Evolutionary conservation across 148 eudicot species (phyloP), one percentile per base, ranked within the genome.

Genomic region (Beta vulgaris): DNA sequence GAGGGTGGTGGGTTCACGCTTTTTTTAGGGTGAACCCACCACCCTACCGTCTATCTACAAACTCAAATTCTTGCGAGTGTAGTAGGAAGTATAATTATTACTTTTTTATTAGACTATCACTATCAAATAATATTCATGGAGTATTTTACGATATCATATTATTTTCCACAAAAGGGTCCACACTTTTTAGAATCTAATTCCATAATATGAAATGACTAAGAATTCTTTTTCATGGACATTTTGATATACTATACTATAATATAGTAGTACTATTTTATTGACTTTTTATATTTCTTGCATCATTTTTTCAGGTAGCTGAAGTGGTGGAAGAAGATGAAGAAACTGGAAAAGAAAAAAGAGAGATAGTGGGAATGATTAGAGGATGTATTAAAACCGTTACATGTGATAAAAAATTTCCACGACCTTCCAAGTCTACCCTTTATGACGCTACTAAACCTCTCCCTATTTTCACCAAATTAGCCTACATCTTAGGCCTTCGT

Each of bases 381-480:
- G 98, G 98, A 7, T 92, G 96, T 75, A 92, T 95, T 68, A 95
- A 95, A 59, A 87, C 89, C 73, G 98, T 89, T 83, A 92, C 97
- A 0, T 90, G 96, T 43, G 96, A 92, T 25, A 86, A 76, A 29
- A 90, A 87, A 34, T 73, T 78, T 72, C 58, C 87, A 11, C 71
- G 87, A 62, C 76, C 77, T 11, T 72, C 57, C 23, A 79, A 84
- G 25, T 78, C 73, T 14, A 36, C 36, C 36, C 42, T 71, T 69
- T 7, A 68, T 43, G 51, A 73, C 77, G 51, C 61, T 12, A 6
- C 68, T 36, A 43, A 71, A 10, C 85, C 81, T 21, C 79, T 79
- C 35, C 91, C 96, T 14, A 16, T 88, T 43, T 85, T 49, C 86
- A 82, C 97, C 63, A 95, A 92, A 79, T 82, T 90, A 62, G 98